Percentiles rank a stretch among this genome's conserved stretches.
Evolutionary conservation across 2,329 filamentous ascomycete genomes (phyloP).

Genomic region (Neoascochyta sp.): DNA sequence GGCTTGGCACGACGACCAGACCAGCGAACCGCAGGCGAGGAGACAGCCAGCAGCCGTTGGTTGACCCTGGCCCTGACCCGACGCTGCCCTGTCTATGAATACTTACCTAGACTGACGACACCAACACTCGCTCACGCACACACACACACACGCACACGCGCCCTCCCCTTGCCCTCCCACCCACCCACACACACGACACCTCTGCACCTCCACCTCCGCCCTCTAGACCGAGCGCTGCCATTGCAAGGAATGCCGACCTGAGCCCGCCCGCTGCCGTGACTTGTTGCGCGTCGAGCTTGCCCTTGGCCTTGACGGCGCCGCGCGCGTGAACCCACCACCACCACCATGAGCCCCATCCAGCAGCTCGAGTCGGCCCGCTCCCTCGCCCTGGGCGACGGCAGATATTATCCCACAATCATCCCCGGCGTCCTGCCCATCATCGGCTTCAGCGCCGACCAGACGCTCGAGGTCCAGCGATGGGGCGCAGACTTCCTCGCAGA

Average conservation of each 20-base stretch:
- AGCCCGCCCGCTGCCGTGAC: slow-evolving; percentile 19
- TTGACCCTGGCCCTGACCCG: too few relatives aligned
- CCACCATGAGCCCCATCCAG: slow-evolving; percentile 49
- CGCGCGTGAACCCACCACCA: slow-evolving; percentile 28
- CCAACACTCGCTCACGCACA: too few relatives aligned
- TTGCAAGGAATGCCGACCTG: slow-evolving; percentile 29
- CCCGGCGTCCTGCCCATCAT: slow-evolving; percentile 91
- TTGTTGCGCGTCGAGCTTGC: slow-evolving; percentile 31
- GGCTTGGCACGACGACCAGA: too few relatives aligned
- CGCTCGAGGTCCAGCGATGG: slow-evolving; percentile 84
- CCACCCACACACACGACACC: slow-evolving; percentile 12
- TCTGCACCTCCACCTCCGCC: slow-evolving; percentile 24
- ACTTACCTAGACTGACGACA: too few relatives aligned
- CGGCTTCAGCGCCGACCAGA: slow-evolving; percentile 60
- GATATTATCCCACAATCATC: slow-evolving; percentile 87
- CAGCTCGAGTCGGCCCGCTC: slow-evolving; percentile 89
- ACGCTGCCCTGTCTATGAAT: too few relatives aligned
- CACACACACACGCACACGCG: too few relatives aligned
- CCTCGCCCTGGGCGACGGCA: slow-evolving; percentile 80
- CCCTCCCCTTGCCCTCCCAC: too few relatives aligned
- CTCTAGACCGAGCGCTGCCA: slow-evolving; percentile 14
- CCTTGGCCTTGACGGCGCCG: slow-evolving; percentile 25
- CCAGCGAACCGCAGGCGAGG: too few relatives aligned
- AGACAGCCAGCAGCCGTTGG: too few relatives aligned
- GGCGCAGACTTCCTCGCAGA: slow-evolving; percentile 93